Evolutionary conservation across 78 protist genomes (phyloP).

Genomic region (Blattamonas nauphoetae): DNA sequence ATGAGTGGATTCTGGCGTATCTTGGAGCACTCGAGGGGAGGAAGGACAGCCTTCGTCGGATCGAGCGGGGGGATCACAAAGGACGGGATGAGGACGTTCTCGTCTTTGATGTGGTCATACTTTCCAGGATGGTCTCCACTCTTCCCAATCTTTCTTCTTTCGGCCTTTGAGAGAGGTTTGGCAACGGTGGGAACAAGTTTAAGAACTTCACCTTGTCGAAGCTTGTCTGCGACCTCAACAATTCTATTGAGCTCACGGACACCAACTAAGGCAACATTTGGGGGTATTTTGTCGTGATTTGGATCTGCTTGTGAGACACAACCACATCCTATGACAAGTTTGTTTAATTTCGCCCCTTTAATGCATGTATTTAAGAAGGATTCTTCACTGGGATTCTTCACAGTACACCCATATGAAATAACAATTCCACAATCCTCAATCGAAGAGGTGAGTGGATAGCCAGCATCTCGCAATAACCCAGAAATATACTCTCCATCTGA

Average conservation of each 20-base stretch:
- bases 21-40: conserved; percentile 50
- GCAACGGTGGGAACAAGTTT: not conserved
- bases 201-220: not conserved
- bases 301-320: conserved; percentile 60
- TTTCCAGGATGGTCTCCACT: not conserved
- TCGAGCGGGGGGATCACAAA: not conserved
- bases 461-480: conserved; percentile 18
- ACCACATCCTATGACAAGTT: conserved; percentile 41
- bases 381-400: conserved; percentile 50
- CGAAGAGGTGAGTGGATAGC: no score
- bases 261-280: conserved; percentile 31
- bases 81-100: not conserved
- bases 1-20: conserved; percentile 43
- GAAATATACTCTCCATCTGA: conserved; percentile 61
- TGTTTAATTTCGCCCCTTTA: not conserved
- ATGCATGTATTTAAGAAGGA: not conserved
- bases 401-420: conserved; percentile 60
- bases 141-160: not conserved
- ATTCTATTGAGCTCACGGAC: conserved; percentile 48
- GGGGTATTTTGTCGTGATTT: not conserved
- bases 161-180: not conserved
- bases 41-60: not conserved
- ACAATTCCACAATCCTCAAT: not conserved
- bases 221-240: conserved; percentile 38
- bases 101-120: not conserved